Evolutionary conservation across 164 flowering plant species (phyloP).

Genomic region (Platanus orientalis): DNA sequence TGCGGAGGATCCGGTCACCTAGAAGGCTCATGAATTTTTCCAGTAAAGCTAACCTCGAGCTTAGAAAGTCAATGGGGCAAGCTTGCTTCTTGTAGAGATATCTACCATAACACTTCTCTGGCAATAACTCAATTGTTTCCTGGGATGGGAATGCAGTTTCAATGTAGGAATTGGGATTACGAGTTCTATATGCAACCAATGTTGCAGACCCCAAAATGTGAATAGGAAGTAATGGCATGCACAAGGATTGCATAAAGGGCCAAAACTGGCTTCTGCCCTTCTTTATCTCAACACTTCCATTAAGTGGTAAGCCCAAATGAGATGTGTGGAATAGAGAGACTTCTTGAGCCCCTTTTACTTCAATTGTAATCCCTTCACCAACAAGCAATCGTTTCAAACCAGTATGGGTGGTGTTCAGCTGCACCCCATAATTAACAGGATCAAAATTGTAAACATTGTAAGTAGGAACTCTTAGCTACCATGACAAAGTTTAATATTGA

Average conservation of each 20-base stretch:
- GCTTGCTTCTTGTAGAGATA: conserved; percentile 20
- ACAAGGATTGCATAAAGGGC: conserved; percentile 31
- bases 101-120: conserved; percentile 52
- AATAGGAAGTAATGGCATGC: conserved; percentile 42
- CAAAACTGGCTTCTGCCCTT: conserved; percentile 19
- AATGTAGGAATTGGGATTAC: conserved; percentile 32
- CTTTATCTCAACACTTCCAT: conserved; percentile 14
- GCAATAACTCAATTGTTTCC: conserved; percentile 40
- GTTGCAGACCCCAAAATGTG: conserved; percentile 54
- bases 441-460: not conserved
- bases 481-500: conserved; percentile 1
- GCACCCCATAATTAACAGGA: conserved; percentile 13
- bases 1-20: conserved; percentile 26
- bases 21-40: conserved; percentile 36
- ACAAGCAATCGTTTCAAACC: conserved; percentile 59
- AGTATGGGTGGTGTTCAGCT: conserved; percentile 42
- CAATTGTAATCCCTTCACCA: conserved; percentile 64
- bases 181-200: conserved; percentile 44
- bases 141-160: conserved; percentile 28
- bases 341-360: conserved; percentile 45
- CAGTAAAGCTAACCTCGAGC: conserved; percentile 32
- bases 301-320: conserved; percentile 20
- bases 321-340: conserved; percentile 40
- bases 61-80: conserved; percentile 31
- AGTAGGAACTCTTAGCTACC: not conserved